Percentiles rank a stretch among this genome's conserved stretches.
Evolutionary conservation across 768 basidiomycete genomes (phyloP).

Genomic region (Pleurotus djamor): DNA sequence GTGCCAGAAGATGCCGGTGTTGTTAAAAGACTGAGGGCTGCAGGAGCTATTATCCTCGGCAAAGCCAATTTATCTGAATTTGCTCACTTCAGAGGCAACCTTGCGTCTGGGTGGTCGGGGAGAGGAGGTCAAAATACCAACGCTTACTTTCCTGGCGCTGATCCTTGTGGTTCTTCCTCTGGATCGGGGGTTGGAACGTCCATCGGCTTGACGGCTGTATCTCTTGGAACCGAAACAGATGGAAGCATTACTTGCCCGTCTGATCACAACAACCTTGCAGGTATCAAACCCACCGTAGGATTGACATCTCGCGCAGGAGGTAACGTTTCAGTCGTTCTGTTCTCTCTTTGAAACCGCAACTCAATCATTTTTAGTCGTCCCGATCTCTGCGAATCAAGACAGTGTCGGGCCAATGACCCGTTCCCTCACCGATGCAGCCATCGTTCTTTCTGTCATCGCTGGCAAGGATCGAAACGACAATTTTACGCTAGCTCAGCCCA

Average conservation of each 20-base stretch:
- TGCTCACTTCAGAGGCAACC: constrained; percentile 43
- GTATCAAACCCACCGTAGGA: constrained; percentile 61
- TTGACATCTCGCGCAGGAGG: constrained; percentile 60
- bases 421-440: constrained; percentile 51
- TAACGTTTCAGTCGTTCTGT: constrained; percentile 10
- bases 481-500: constrained; percentile 52
- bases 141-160: constrained; percentile 47
- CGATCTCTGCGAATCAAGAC: constrained; percentile 57
- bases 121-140: constrained; percentile 51
- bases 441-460: constrained; percentile 54
- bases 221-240: constrained; percentile 49
- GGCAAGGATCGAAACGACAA: constrained; percentile 55
- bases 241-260: constrained; percentile 56
- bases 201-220: constrained; percentile 46
- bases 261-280: constrained; percentile 51
- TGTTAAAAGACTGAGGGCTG: constrained; percentile 30
- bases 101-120: constrained; percentile 57
- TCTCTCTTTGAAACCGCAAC: neutral
- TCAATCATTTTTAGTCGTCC: constrained; percentile 39
- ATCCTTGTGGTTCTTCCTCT: constrained; percentile 58
- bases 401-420: constrained; percentile 57
- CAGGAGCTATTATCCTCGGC: constrained; percentile 7
- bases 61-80: constrained; percentile 59
- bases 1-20: constrained; percentile 46
- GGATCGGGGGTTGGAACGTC: constrained; percentile 56